Evolutionary conservation across 2,329 filamentous ascomycete genomes (phyloP).

Genomic region (Neoscytalidium dimidiatum): DNA sequence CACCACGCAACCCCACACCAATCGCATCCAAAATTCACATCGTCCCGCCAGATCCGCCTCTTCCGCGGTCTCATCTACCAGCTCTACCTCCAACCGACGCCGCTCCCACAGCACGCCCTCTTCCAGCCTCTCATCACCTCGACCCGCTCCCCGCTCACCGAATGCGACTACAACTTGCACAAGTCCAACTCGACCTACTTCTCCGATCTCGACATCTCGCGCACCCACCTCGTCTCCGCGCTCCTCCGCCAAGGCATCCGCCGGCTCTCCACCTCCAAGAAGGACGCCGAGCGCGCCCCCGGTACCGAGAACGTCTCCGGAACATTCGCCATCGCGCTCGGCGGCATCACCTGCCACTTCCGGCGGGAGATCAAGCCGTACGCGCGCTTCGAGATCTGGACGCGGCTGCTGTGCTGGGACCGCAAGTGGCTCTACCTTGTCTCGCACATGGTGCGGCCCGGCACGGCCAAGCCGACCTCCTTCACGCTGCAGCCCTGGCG

Average conservation of each 20-base stretch:
- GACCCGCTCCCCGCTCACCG: slow-evolving; percentile 68
- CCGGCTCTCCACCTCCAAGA: background rate
- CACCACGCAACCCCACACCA: background rate
- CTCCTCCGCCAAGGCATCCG: slow-evolving; percentile 48
- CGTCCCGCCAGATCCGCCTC: slow-evolving; percentile 44
- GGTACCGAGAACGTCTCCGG: slow-evolving; percentile 19
- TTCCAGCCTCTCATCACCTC: slow-evolving; percentile 71
- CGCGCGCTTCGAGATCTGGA: slow-evolving; percentile 50
- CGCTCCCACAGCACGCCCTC: slow-evolving; percentile 60
- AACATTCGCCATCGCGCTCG: slow-evolving; percentile 44
- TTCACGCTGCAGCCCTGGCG: slow-evolving; percentile 52
- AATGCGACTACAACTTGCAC: slow-evolving; percentile 86
- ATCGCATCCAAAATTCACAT: background rate
- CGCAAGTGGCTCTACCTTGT: slow-evolving; percentile 54
- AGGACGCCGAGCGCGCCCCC: background rate
- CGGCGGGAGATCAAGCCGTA: slow-evolving; percentile 50
- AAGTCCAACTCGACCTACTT: slow-evolving; percentile 88
- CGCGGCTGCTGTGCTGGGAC: slow-evolving; percentile 50
- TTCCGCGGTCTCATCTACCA: slow-evolving; percentile 50
- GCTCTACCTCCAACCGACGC: slow-evolving; percentile 46
- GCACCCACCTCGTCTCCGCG: slow-evolving; percentile 73
- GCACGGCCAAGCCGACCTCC: slow-evolving; percentile 41
- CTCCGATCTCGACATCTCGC: slow-evolving; percentile 78
- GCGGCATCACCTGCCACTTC: slow-evolving; percentile 51
- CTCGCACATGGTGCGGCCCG: slow-evolving; percentile 50